Base-by-base conservation (phyloP, 345 rosid species). In the Luvunga scandens region DNA sequence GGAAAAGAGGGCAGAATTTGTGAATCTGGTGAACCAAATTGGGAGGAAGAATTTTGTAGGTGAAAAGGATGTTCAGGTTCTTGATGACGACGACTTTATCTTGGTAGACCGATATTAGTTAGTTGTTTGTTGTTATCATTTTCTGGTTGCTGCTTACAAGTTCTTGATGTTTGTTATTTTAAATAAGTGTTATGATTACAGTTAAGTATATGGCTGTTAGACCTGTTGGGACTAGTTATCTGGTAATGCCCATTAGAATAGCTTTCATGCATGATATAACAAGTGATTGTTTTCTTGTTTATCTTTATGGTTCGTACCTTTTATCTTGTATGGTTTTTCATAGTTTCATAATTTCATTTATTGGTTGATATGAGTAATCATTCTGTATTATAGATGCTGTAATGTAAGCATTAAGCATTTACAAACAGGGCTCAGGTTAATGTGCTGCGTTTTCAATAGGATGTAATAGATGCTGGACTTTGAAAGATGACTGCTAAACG, bases 11-110 rank as follows among this genome's bases (percentile, higher is more conserved):
- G 69, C 87, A 22, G 92, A 91, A 72, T 92, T 93, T 78, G 93
- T 92, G 82, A 82, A 86, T 70, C 84, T 92, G 83, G 98, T 95
- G 77, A 66, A 86, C 80, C 77, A 82, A 53, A 88, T 92, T 3
- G 98, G 97, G 24, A 86, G 95, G 48, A 88, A 92, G 82, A 79
- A 88, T 78, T 93, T 93, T 76, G 92, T 95, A 0, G 99, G 98
- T 45, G 88, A 90, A 24, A 81, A 86, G 80, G 93, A 91, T 57
- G 97, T 91, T 67, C 89, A 73, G 83, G 93, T 90, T 39, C 92
- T 93, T 18, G 94, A 91, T 24, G 97, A 93, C 4, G 88, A 92
- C 0, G 94, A 93, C 74, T 93, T 93, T 77, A 84, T 92, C 72
- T 81, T 91, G 75, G 77, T 93, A 5, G 91, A 90, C 18, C 80